phyloP scores from a whole-genome alignment of 176 grass and related monocot genomes.

The Triticum monococcum region DNA sequence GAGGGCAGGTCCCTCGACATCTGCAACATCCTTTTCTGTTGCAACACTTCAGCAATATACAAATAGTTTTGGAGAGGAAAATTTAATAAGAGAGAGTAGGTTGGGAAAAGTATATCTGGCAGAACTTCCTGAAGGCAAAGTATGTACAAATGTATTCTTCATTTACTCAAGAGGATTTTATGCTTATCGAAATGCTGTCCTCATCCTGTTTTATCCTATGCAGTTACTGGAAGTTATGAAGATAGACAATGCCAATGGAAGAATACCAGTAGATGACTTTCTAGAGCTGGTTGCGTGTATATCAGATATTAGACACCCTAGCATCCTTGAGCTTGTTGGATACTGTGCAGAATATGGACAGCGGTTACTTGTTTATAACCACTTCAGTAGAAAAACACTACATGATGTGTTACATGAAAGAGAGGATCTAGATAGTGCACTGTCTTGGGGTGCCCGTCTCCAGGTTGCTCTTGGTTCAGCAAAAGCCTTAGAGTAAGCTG shows the following conservation, averaged over 20 bases:
- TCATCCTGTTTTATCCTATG: constrained; percentile 33
- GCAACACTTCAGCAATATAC: constrained; percentile 87
- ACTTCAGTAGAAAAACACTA: constrained; percentile 80
- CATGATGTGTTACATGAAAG: constrained; percentile 62
- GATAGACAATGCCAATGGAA: constrained; percentile 83
- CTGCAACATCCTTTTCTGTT: constrained; percentile 67
- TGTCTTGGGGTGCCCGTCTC: constrained; percentile 73
- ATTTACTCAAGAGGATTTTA: constrained; percentile 20
- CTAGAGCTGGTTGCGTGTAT: constrained; percentile 57
- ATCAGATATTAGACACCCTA: constrained; percentile 71
- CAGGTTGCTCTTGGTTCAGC: constrained; percentile 62
- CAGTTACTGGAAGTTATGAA: constrained; percentile 97
- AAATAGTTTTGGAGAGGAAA: constrained; percentile 65
- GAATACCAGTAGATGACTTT: constrained; percentile 70
- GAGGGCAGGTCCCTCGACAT: constrained; percentile 59
- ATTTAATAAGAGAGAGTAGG: constrained; percentile 76
- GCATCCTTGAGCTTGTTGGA: constrained; percentile 80
- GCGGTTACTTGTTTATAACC: constrained; percentile 75
- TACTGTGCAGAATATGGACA: constrained; percentile 82
- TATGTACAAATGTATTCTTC: constrained; percentile 41
- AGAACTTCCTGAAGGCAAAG: constrained; percentile 61
- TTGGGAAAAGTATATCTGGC: constrained; percentile 70
- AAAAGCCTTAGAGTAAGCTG: constrained; percentile 81
- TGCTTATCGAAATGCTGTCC: constrained; percentile 10
- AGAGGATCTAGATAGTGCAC: constrained; percentile 38